Evolutionary conservation across 106 monocot species (phyloP), one percentile per base, ranked within the genome.

Genomic region (Apostasia shenzhenica): DNA sequence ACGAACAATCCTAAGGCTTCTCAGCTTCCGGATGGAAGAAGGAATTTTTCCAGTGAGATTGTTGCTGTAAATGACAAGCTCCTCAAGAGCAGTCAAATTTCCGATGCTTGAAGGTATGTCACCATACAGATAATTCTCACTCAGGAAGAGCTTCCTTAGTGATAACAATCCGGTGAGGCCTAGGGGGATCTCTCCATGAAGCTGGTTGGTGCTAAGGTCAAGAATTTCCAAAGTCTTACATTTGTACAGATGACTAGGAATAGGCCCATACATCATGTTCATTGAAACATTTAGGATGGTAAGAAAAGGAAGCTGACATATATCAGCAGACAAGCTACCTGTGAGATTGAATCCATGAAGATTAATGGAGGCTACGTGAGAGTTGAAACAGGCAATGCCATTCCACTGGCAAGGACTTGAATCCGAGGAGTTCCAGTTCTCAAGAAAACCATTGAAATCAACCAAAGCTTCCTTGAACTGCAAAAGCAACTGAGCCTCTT

Each of bases 1-100:
- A 6, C 92, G 88, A 48, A 92, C 83, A 3, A 88, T 79, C 55
- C 78, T 75, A 13, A 92, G 88, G 6, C 55, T 58, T 52, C 72
- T 77, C 42, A 92, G 53, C 71, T 12, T 60, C 14, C 73, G 54
- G 39, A 92, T 81, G 1, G 92, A 88, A 10, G 71, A n/a, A 3
- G 92, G 92, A 55, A 92, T 83, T 3, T 3, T 46, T 6, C 92
- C 88, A 11, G 92, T 88, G 48, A 92, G 85, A 43, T 92, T 92
- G 58, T 92, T 92, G 50, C 81, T 92, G 62, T 92, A 92, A 66
- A 92, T 82, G 59, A 83, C 92, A 5, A 92, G 82, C 79, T 92
- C 92, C 51, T 81, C 72, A 3, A 92, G 85, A 13, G 58, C 14
- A 2, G 69, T 79, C 44, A 88, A 43, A 54, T 83, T 79, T 6